Evolutionary conservation across 2,329 filamentous ascomycete species (phyloP).

Genomic region (Aspergillus transmontanensis): DNA sequence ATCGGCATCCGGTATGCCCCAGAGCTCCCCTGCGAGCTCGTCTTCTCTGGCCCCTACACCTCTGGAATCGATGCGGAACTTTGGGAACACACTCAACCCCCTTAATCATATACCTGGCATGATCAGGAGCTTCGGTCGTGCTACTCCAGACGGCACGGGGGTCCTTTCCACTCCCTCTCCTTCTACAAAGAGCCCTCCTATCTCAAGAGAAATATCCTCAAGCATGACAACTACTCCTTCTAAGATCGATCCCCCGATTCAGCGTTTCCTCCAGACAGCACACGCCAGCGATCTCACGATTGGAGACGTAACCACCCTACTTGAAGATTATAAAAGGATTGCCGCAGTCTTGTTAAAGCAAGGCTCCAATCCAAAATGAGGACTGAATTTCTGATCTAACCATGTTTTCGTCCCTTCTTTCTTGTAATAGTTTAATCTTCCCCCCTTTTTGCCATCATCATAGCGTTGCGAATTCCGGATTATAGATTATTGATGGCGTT

Average conservation of each 20-base stretch:
- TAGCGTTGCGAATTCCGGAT: constrained; percentile 1
- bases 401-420: neutral
- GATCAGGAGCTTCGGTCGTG: constrained; percentile 72
- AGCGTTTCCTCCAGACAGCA: constrained; percentile 72
- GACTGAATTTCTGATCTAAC: neutral
- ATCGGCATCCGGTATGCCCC: constrained; percentile 13
- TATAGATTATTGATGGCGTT: constrained; percentile 25
- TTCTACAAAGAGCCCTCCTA: constrained; percentile 35
- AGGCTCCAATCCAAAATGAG: constrained; percentile 19
- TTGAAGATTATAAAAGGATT: constrained; percentile 74
- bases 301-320: constrained; percentile 70
- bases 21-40: constrained; percentile 27
- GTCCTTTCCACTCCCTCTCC: constrained; percentile 41
- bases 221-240: constrained; percentile 11
- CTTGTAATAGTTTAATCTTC: neutral
- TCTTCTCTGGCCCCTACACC: constrained; percentile 52
- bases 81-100: constrained; percentile 80
- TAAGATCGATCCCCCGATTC: constrained; percentile 61
- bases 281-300: constrained; percentile 71
- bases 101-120: constrained; percentile 77
- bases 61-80: constrained; percentile 78
- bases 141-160: constrained; percentile 44
- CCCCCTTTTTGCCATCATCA: neutral
- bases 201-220: constrained; percentile 19
- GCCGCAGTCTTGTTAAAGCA: constrained; percentile 64